Conservation (phyloP, 768 basidiomycete species). For the Lyophyllum atratum region DNA sequence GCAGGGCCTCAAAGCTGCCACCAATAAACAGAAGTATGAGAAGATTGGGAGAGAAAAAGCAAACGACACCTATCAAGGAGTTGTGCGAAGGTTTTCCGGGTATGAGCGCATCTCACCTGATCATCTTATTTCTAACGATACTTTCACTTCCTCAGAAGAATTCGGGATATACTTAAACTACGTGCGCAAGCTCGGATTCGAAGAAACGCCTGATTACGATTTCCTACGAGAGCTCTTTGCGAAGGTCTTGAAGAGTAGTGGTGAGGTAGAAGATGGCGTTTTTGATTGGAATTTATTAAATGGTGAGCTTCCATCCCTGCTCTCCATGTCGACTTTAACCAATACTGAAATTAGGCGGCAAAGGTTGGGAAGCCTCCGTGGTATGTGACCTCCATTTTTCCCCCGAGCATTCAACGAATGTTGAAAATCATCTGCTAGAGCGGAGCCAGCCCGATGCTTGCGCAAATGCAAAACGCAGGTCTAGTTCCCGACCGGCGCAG, state of each 20-base stretch:
- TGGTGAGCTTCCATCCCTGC: slow-evolving; percentile 40
- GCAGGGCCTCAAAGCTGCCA: slow-evolving; percentile 99
- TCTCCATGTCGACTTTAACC: slow-evolving; percentile 1
- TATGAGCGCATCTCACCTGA: slow-evolving; percentile 33
- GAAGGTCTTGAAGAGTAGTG: slow-evolving; percentile 90
- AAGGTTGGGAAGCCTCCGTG: slow-evolving; percentile 89
- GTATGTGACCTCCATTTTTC: slow-evolving; percentile 42
- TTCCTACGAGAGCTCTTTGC: slow-evolving; percentile 94
- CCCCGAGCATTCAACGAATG: not conserved
- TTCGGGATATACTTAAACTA: slow-evolving; percentile 99
- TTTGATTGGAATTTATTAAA: slow-evolving; percentile 98
- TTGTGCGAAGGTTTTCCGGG: slow-evolving; percentile 95
- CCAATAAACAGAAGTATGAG: slow-evolving; percentile 99
- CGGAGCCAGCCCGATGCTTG: slow-evolving; percentile 59
- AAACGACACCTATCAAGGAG: slow-evolving; percentile 96
- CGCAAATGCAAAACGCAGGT: slow-evolving; percentile 62
- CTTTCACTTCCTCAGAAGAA: slow-evolving; percentile 65
- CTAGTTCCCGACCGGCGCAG: slow-evolving; percentile 58
- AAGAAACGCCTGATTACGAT: slow-evolving; percentile 98
- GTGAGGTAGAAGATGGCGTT: slow-evolving; percentile 88
- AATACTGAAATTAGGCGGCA: slow-evolving; percentile 57
- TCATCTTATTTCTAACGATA: slow-evolving; percentile 4
- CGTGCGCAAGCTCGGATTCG: slow-evolving; percentile 97
- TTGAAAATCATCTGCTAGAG: slow-evolving; percentile 36
- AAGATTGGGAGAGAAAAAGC: slow-evolving; percentile 99